phyloP scores from a whole-genome alignment of 78 protist species.

The Paulinella micropora region DNA sequence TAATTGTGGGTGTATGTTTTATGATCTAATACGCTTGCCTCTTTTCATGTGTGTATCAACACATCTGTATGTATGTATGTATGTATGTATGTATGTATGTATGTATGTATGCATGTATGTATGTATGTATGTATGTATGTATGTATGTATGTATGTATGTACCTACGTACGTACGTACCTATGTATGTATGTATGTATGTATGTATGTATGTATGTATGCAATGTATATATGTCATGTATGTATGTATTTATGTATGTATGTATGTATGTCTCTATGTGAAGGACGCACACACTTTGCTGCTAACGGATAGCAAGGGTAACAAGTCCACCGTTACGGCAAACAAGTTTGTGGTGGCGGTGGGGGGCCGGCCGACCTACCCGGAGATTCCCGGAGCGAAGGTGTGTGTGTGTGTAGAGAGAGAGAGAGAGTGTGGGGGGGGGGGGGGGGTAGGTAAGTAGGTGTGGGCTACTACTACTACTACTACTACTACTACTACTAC shows the following conservation, averaged over 20 bases:
- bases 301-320: slow-evolving; percentile 13
- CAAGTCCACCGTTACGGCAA: background rate
- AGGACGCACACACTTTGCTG: no score
- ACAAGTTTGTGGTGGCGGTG: slow-evolving; percentile 42
- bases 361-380: slow-evolving; percentile 57
- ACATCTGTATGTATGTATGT: background rate
- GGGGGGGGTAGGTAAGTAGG: no score
- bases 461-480: no score
- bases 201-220: background rate
- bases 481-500: no score
- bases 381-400: slow-evolving; percentile 35
- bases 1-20: background rate
- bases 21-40: background rate
- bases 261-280: background rate
- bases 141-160: background rate
- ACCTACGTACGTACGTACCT: background rate
- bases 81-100: background rate
- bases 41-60: background rate
- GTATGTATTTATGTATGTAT: background rate
- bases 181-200: background rate
- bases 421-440: no score
- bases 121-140: background rate
- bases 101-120: background rate
- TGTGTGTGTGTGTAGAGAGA: no score
- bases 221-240: background rate